Evolutionary conservation across 2,329 filamentous ascomycete species (phyloP).

Genomic region (Emmonsiellopsis sp.): DNA sequence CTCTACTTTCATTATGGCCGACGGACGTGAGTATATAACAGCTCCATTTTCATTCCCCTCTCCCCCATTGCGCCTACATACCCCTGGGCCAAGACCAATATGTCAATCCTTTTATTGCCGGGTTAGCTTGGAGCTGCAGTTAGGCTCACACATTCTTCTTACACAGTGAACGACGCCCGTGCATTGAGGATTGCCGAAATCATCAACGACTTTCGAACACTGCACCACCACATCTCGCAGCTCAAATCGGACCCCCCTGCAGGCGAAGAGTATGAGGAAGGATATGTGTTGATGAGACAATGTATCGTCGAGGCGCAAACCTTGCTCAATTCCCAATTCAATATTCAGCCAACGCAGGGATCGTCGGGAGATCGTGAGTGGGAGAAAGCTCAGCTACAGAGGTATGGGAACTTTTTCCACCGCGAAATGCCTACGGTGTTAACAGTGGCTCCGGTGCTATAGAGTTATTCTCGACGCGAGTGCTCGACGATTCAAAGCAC

Average conservation of each 20-base stretch:
- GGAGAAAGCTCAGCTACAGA: constrained; percentile 48
- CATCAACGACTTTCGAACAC: constrained; percentile 55
- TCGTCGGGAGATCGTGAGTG: constrained; percentile 41
- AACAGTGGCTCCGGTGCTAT: constrained; percentile 8
- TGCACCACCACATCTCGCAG: constrained; percentile 50
- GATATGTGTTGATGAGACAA: constrained; percentile 49
- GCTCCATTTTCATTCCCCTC: neutral
- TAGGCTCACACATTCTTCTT: neutral
- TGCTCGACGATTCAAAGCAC: constrained; percentile 52
- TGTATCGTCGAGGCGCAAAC: constrained; percentile 47
- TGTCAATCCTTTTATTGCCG: neutral
- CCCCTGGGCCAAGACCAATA: neutral
- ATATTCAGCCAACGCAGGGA: constrained; percentile 31
- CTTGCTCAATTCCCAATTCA: constrained; percentile 47
- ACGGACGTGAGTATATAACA: constrained; percentile 42
- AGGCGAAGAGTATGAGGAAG: constrained; percentile 51
- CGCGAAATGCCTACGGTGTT: neutral
- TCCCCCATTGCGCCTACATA: neutral
- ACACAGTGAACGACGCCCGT: constrained; percentile 53
- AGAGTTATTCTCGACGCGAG: constrained; percentile 54
- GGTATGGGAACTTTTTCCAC: constrained; percentile 31
- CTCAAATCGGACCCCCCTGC: constrained; percentile 43
- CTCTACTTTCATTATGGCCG: constrained; percentile 37
- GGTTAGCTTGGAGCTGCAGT: neutral
- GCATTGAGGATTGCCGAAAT: constrained; percentile 55